phyloP scores from a whole-genome alignment of 352 stramenopile genomes.

The Pythium pectinolyticum region DNA sequence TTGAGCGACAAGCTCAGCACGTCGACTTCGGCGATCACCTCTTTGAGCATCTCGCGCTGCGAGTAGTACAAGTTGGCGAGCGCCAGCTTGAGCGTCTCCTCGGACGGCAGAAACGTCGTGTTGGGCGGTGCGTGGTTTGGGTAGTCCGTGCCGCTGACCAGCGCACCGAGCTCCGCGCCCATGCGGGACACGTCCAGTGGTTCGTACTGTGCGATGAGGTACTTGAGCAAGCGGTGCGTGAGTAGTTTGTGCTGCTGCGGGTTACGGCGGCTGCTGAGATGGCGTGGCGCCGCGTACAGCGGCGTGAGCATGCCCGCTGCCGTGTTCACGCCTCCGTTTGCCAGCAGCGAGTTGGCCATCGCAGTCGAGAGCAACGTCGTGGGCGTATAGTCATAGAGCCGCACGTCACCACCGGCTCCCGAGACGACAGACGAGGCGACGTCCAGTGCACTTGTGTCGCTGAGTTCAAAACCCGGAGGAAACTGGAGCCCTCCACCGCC shows the following conservation, averaged over 20 bases:
- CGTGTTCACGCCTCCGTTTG: constrained; percentile 1
- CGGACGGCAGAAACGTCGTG: constrained; percentile 44
- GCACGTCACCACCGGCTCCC: constrained; percentile 34
- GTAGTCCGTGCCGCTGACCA: constrained; percentile 52
- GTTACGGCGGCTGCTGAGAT: constrained; percentile 13
- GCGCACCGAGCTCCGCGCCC: constrained; percentile 53
- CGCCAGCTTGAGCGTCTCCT: constrained; percentile 72
- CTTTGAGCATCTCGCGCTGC: constrained; percentile 77
- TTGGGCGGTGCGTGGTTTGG: constrained; percentile 19
- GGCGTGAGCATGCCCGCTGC: neutral
- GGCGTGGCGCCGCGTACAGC: constrained; percentile 14
- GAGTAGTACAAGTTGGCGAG: constrained; percentile 79
- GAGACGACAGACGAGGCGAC: constrained; percentile 30
- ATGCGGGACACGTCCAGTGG: constrained; percentile 71
- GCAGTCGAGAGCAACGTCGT: constrained; percentile 33
- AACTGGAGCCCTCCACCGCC: constrained; percentile 49
- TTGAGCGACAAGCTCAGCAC: constrained; percentile 74
- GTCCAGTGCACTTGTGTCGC: constrained; percentile 44
- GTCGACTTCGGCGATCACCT: constrained; percentile 74
- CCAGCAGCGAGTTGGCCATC: constrained; percentile 25
- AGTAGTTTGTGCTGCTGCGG: constrained; percentile 56
- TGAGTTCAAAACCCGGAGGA: constrained; percentile 52
- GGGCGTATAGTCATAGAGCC: constrained; percentile 55
- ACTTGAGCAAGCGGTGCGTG: constrained; percentile 70
- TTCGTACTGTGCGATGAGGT: constrained; percentile 76